Evolutionary conservation across 192 early-diverging fungal genomes (phyloP), one percentile per base, ranked within the genome.

Genomic region (Podila epicladia): DNA sequence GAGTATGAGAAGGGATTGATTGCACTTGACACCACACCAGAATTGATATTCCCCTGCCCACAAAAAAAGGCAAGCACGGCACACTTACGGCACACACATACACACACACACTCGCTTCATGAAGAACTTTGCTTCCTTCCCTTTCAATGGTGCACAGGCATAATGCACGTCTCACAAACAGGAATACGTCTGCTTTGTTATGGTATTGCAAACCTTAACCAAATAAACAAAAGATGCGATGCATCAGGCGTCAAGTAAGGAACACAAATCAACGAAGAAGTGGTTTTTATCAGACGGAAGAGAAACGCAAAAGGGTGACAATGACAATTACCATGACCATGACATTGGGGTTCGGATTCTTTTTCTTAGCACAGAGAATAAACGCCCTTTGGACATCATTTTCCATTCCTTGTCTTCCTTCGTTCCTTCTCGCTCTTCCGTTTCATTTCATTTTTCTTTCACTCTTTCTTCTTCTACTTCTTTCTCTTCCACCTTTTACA

Each of bases 1-100:
- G 59, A 13, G 59, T 61, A 31, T 26, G 59, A 33, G 59, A 61
- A 33, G 28, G 59, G 59, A 55, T 55, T 24, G 59, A 55, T 55
- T 24, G 53, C 53, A 55, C n/a, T 55, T 55, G 53, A 55, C 53
- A 55, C 53, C 53, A 55, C 53, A 55, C 53, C 53, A 55, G 53
- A 55, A 55, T 55, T 55, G 53, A 26, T 24, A 55, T 55, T 55
- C 22, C 53, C n/a, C 53, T 61, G 59, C 59, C 26, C 28, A 61
- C 17, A 31, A 37, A n/a, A 28, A 28, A n/a, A 58, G 22, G 7
- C 55, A 58, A 28, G 26, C 22, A 37, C 35, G 7, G 35, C 35
- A 37, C 35, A 37, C 35, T 37, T 9, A 35, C 33, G 33, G 3
- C 33, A 22, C 6, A 57, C n/a, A 57, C n/a, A 57, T 7, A 29